Base-by-base conservation (phyloP, 2,329 filamentous ascomycete genomes). In the Exophiala lecanii-corni region DNA sequence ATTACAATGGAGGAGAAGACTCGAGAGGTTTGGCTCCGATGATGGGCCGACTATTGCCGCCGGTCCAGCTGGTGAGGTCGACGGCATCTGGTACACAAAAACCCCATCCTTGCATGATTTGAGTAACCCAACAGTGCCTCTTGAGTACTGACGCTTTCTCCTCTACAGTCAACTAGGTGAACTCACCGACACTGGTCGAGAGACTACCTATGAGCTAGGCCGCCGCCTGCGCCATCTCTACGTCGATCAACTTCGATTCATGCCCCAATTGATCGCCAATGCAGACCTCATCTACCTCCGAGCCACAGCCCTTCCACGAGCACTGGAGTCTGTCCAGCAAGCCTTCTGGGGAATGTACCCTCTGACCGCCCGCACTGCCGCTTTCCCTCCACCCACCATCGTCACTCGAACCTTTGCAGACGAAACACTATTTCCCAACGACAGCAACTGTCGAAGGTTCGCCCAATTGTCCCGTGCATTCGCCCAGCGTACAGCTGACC, bases 371-470 rank as follows among this genome's bases (percentile, higher is more conserved):
- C 67, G 75, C 39, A 69, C 72, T 0, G 63, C 65, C 16, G 61
- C 68, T 41, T 78, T 86, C 48, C 72, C 76, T 1, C 69, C 78
- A 0, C 77, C 82, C 0, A 80, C 80, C 4, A 83, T 89, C 51
- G 67, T 88, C 38, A 76, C 75, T 7, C 75, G 85, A 28, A 70
- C 76, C 3, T 72, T 76, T 3, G 73, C 72, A 33, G 83, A 89
- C 57, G 86, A 92, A 68, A 91, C 84, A 0, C 73, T 91, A 1
- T 88, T 83, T 61, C 86, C 86, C 15, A 92, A 91, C 62, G 84
- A 88, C 55, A 70, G 73, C 47, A 81, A 78, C 57, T 92, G 86
- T 62, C 76, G 79, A 35, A 77, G 86, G 19, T 86, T 89, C 60
- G 78, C 79, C 30, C 76, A 79, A 45, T 71, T 92, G 9, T 73